These are phyloP conservation scores for Cryomyces minteri DNA, from an alignment of 495 filamentous ascomycete genomes.

Conservation along the genomic window DNA sequence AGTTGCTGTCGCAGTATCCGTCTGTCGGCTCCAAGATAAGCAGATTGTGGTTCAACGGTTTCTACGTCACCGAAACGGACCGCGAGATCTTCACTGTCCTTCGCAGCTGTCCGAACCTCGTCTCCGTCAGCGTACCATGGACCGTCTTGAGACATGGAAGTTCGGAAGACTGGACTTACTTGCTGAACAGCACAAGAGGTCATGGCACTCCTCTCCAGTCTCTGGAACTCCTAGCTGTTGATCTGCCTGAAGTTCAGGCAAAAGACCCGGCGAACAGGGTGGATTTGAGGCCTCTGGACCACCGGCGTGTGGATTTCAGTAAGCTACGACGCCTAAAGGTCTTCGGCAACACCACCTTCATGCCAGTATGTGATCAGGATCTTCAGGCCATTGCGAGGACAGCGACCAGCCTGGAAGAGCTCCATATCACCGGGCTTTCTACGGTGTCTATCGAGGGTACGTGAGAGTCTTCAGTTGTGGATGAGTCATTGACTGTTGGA, in stretches of 20 bases:
- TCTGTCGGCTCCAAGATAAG: slow-evolving; percentile 27
- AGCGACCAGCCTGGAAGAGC: slow-evolving; percentile 28
- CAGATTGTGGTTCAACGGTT: slow-evolving; percentile 35
- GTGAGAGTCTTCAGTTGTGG: background rate
- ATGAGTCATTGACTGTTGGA: background rate
- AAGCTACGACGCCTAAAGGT: slow-evolving; percentile 29
- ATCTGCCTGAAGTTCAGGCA: slow-evolving; percentile 22
- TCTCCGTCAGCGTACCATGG: slow-evolving; percentile 31
- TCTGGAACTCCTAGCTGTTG: slow-evolving; percentile 29
- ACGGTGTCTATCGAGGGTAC: slow-evolving; percentile 27
- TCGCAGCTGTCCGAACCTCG: slow-evolving; percentile 22
- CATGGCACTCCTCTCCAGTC: slow-evolving; percentile 22
- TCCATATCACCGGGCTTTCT: slow-evolving; percentile 32
- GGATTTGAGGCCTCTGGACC: slow-evolving; percentile 16
- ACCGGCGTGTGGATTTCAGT: slow-evolving; percentile 23
- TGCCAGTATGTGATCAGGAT: slow-evolving; percentile 30
- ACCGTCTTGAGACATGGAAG: slow-evolving; percentile 27
- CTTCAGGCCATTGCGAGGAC: slow-evolving; percentile 28
- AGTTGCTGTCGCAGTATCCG: slow-evolving; percentile 24
- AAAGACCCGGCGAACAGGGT: slow-evolving; percentile 12
- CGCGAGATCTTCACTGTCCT: slow-evolving; percentile 25
- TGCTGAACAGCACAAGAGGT: slow-evolving; percentile 15
- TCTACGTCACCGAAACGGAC: slow-evolving; percentile 29
- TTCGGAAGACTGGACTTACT: slow-evolving; percentile 24
- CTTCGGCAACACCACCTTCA: slow-evolving; percentile 31